Conservation (phyloP, 2,329 filamentous ascomycete species). For the Cladosporium halotolerans region DNA sequence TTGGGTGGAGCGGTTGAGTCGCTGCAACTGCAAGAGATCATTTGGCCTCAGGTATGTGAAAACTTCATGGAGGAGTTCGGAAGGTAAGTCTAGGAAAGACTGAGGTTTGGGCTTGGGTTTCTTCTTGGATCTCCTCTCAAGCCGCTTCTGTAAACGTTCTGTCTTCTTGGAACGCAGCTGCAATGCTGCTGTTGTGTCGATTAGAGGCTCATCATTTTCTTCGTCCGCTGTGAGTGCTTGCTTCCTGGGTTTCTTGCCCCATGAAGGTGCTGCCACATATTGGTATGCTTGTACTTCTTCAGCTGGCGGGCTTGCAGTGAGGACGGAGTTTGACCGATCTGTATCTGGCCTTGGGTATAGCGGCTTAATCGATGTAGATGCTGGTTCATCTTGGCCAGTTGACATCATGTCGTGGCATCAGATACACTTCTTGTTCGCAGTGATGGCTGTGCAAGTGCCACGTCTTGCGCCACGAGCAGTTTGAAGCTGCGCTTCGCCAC, state of each 20-base stretch:
- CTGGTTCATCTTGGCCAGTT: too few relatives aligned
- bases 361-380: too few relatives aligned
- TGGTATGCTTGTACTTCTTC: too few relatives aligned
- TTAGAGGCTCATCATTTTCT: constrained; percentile 40
- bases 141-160: constrained; percentile 41
- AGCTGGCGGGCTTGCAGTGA: too few relatives aligned
- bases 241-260: not conserved
- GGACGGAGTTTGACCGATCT: too few relatives aligned
- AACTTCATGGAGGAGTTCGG: constrained; percentile 47
- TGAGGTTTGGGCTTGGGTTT: constrained; percentile 27
- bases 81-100: constrained; percentile 44
- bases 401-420: too few relatives aligned
- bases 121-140: constrained; percentile 36
- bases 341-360: too few relatives aligned
- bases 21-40: constrained; percentile 44
- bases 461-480: too few relatives aligned
- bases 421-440: too few relatives aligned
- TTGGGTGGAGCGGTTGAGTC: constrained; percentile 38
- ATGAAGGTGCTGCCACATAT: not conserved
- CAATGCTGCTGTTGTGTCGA: constrained; percentile 46
- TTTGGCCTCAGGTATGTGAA: constrained; percentile 43
- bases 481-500: too few relatives aligned
- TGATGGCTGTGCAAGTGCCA: too few relatives aligned
- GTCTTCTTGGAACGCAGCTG: constrained; percentile 49
- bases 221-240: not conserved